Evolutionary conservation across 495 filamentous ascomycete species (phyloP).

Genomic region (Xylaria cubensis): DNA sequence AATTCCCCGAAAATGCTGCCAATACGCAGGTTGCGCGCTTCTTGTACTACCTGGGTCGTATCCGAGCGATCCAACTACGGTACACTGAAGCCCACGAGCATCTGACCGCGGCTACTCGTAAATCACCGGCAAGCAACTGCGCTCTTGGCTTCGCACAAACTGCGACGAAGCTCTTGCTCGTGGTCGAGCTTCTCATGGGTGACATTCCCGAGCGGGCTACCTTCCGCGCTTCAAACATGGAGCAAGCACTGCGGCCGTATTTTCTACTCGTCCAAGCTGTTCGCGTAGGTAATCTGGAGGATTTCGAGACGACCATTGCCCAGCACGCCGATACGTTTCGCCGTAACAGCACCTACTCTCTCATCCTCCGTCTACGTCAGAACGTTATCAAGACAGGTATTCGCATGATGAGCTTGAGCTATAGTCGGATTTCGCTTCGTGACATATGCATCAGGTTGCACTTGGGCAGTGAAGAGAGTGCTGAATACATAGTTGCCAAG

Average conservation of each 20-base stretch:
- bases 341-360: slow-evolving; percentile 91
- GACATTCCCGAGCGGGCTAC: slow-evolving; percentile 95
- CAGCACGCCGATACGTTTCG: slow-evolving; percentile 83
- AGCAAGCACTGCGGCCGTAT: slow-evolving; percentile 87
- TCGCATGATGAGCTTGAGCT: slow-evolving; percentile 97
- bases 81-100: slow-evolving; percentile 98
- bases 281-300: slow-evolving; percentile 90
- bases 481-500: slow-evolving; percentile 99
- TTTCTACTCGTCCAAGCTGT: slow-evolving; percentile 92
- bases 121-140: slow-evolving; percentile 86
- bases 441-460: slow-evolving; percentile 96
- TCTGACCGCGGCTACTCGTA: slow-evolving; percentile 87
- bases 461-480: slow-evolving; percentile 91
- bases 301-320: slow-evolving; percentile 83
- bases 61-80: slow-evolving; percentile 92
- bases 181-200: slow-evolving; percentile 97
- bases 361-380: slow-evolving; percentile 91
- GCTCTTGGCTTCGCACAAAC: slow-evolving; percentile 95
- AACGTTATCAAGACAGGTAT: slow-evolving; percentile 99
- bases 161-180: slow-evolving; percentile 89
- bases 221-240: slow-evolving; percentile 87
- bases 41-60: slow-evolving; percentile 93
- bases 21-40: slow-evolving; percentile 98
- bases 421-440: slow-evolving; percentile 94
- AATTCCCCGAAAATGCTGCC: slow-evolving; percentile 89